phyloP scores from a whole-genome alignment of 139 green algal species.

The Auxenochlorella pyrenoidosa region DNA sequence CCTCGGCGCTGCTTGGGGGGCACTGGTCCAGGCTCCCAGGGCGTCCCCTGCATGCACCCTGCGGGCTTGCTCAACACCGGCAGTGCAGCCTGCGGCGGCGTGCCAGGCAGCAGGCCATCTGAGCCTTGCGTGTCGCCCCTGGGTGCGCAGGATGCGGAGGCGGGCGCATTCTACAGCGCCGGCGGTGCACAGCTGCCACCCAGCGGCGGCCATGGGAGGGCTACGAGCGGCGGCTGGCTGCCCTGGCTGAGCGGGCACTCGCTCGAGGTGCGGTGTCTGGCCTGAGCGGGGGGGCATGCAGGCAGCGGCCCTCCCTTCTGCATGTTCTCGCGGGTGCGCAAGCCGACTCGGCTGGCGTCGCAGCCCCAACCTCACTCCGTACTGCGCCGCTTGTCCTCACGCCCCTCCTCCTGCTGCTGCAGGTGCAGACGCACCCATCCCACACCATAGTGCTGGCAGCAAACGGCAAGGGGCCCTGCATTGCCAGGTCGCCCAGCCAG shows the following conservation, averaged over 20 bases:
- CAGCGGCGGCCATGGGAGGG: neutral
- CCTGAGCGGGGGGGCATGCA: too few relatives aligned
- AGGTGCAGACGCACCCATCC: neutral
- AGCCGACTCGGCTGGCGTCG: too few relatives aligned
- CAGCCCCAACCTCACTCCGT: too few relatives aligned
- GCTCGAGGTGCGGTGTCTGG: neutral
- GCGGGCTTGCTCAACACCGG: too few relatives aligned
- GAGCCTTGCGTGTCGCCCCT: too few relatives aligned
- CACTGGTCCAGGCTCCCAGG: neutral
- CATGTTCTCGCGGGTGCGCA: too few relatives aligned
- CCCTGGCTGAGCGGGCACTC: neutral
- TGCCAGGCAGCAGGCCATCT: too few relatives aligned
- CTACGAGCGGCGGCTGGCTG: neutral
- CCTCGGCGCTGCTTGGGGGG: neutral
- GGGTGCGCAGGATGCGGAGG: neutral
- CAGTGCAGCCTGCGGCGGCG: too few relatives aligned
- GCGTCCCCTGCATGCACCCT: neutral
- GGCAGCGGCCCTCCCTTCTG: too few relatives aligned
- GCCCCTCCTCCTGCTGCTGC: neutral
- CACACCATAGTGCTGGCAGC: neutral
- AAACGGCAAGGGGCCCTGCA: too few relatives aligned
- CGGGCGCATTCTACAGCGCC: neutral
- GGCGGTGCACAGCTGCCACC: neutral
- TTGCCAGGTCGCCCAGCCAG: too few relatives aligned
- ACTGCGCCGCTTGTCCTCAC: too few relatives aligned